Evolutionary conservation across 768 basidiomycete genomes (phyloP), one percentile per base, ranked within the genome.

Genomic region (Termitomyces heimii): DNA sequence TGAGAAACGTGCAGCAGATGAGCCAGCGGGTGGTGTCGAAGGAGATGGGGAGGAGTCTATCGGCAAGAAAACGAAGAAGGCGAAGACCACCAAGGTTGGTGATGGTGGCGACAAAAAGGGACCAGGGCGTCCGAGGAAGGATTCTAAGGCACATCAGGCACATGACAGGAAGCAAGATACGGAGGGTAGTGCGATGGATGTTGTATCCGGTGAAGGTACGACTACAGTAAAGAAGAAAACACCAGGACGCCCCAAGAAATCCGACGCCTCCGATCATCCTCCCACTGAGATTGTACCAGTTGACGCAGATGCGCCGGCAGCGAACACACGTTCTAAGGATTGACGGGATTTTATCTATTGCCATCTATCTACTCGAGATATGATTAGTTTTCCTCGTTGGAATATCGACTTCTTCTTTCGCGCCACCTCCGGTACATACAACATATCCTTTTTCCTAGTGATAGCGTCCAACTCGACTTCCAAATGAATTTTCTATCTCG

Each of bases 51-150:
- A 67, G 51, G 57, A 62, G 52, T 66, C 60, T 14, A 52, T 34
- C 0, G 65, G 50, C 20, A 67, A 66, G 54, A 63, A 62, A 42
- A 55, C 52, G 7, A 69, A 71, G 64, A 70, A 65, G 24, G 55
- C 62, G n/a, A 68, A 66, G 57, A 47, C 40, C 32, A 40, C 47
- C 0, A 53, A 60, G 31, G 54, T 20, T 5, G 47, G 55, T 20
- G 55, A 35, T 31, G 53, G 48, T 20, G 54, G 48, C 5, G 53
- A 61, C 51, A 65, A 66, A 49, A 66, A 62, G 26, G 37, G 50
- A 10, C 53, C 57, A 2, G 64, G 63, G 48, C 42, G 61, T 13
- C 61, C 65, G 1, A 61, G 60, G 49, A 65, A 66, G 46, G 55
- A 37, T 6, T 54, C 62, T 1, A 55, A 56, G 56, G 43, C 58